phyloP scores from a whole-genome alignment of 176 grass and related monocot species.

The Leersia perrieri region DNA sequence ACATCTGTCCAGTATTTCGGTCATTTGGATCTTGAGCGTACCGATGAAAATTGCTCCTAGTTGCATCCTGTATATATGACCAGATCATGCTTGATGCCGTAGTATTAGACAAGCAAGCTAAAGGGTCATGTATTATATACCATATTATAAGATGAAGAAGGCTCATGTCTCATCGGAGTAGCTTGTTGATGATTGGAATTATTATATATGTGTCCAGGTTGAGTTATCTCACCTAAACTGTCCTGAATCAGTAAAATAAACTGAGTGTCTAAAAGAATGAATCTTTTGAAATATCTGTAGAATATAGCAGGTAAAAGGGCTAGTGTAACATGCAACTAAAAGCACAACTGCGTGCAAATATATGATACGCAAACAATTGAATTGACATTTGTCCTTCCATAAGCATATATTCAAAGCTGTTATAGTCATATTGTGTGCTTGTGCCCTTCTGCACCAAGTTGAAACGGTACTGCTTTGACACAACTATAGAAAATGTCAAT shows the following conservation, averaged over 20 bases:
- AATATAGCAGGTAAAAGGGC: constrained; percentile 10
- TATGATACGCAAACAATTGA: neutral
- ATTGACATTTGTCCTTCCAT: neutral
- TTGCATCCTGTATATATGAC: constrained; percentile 38
- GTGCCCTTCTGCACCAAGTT: neutral
- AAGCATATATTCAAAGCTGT: neutral
- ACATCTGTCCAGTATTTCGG: constrained; percentile 31
- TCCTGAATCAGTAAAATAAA: constrained; percentile 57
- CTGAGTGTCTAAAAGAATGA: constrained; percentile 19
- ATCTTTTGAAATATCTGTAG: neutral
- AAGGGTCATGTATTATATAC: constrained; percentile 9
- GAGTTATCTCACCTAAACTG: constrained; percentile 48
- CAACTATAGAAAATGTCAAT: neutral
- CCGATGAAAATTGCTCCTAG: constrained; percentile 34
- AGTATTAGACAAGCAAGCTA: neutral
- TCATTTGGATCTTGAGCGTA: constrained; percentile 44
- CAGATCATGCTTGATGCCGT: constrained; percentile 2
- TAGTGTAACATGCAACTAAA: constrained; percentile 22
- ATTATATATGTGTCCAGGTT: constrained; percentile 41
- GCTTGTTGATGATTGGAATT: constrained; percentile 42
- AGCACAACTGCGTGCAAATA: neutral
- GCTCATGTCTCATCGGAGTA: constrained; percentile 35
- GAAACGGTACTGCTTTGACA: neutral
- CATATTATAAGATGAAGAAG: constrained; percentile 44
- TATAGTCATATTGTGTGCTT: neutral